These are phyloP conservation scores for Aspergillus mulundensis DNA, from an alignment of 495 filamentous ascomycete genomes.

Conservation along the genomic window DNA sequence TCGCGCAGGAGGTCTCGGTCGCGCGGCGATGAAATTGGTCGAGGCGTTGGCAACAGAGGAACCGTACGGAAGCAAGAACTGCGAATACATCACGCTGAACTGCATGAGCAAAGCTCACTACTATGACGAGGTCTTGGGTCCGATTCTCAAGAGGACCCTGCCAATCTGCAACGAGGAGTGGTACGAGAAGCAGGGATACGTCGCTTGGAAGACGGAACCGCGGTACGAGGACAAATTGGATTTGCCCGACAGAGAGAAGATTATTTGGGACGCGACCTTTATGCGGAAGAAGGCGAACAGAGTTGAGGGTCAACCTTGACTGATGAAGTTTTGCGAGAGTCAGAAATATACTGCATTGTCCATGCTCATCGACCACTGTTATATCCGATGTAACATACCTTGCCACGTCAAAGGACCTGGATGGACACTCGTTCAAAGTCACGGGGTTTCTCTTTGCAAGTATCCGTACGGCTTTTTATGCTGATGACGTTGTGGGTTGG, in stretches of 20 bases:
- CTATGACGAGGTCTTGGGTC: slow-evolving; percentile 22
- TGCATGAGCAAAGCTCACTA: slow-evolving; percentile 25
- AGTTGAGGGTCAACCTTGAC: neutral
- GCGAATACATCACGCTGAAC: slow-evolving; percentile 22
- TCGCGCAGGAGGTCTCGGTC: slow-evolving; percentile 17
- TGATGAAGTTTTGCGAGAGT: neutral
- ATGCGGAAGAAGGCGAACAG: slow-evolving; percentile 21
- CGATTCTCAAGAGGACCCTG: slow-evolving; percentile 13
- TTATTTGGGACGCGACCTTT: slow-evolving; percentile 19
- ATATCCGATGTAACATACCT: neutral
- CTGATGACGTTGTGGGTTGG: neutral
- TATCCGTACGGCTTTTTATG: neutral
- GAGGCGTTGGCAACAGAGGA: slow-evolving; percentile 17
- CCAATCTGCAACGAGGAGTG: slow-evolving; percentile 27
- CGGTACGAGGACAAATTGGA: slow-evolving; percentile 13
- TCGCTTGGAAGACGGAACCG: slow-evolving; percentile 27
- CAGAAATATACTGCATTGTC: neutral
- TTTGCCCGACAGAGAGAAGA: slow-evolving; percentile 12
- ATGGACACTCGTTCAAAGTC: too few species aligned
- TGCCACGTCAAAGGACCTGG: too few species aligned
- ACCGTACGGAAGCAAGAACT: slow-evolving; percentile 20
- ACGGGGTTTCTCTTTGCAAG: neutral
- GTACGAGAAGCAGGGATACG: slow-evolving; percentile 31
- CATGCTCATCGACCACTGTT: neutral
- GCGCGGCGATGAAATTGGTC: slow-evolving; percentile 16